These are phyloP conservation scores for Phylloporus rhodoxanthus DNA, from an alignment of 768 basidiomycete species.

Conservation along the genomic window DNA sequence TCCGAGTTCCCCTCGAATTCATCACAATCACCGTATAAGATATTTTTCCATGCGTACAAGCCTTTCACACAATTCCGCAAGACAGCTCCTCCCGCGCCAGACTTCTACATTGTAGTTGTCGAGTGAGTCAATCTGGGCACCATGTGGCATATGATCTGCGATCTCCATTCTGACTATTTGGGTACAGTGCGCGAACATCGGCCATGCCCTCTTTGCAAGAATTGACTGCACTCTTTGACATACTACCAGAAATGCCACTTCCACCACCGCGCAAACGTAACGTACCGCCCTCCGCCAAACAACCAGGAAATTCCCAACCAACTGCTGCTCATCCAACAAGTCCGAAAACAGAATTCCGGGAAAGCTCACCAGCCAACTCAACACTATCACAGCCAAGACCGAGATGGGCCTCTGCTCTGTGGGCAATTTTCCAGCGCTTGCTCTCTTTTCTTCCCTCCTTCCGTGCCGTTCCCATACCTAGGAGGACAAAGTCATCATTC, in stretches of 20 bases:
- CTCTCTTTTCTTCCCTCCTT: conserved; percentile 7
- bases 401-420: not conserved
- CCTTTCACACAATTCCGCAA: conserved; percentile 82
- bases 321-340: conserved; percentile 3
- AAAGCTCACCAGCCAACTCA: not conserved
- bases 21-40: conserved; percentile 42
- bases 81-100: conserved; percentile 68
- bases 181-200: conserved; percentile 69
- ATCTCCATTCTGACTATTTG: conserved; percentile 2
- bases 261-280: conserved; percentile 49
- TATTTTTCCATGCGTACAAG: conserved; percentile 91
- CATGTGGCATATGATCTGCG: not conserved
- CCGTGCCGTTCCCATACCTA: not conserved
- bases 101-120: conserved; percentile 82
- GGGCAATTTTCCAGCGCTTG: conserved; percentile 2
- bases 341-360: not conserved
- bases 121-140: conserved; percentile 49
- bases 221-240: conserved; percentile 63
- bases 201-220: conserved; percentile 79
- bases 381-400: not conserved
- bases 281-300: conserved; percentile 1
- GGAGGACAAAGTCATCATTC: conserved; percentile 26
- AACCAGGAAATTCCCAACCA: not conserved
- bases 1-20: not conserved
- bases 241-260: conserved; percentile 56